These are phyloP conservation scores for Mycena alexandri DNA, from an alignment of 768 basidiomycete species.

Conservation along the genomic window DNA sequence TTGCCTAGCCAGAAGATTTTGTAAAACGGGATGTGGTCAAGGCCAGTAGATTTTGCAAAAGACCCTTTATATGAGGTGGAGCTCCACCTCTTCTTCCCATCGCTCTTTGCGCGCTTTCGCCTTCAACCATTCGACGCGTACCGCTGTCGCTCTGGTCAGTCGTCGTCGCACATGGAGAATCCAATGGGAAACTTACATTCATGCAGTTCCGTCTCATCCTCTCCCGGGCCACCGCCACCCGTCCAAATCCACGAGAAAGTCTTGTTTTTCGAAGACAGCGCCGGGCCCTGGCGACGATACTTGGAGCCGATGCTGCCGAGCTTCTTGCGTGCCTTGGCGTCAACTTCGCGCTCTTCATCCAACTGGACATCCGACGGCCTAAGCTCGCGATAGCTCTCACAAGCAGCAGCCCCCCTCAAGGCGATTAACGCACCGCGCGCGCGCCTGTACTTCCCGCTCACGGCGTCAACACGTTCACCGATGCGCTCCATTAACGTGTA, in stretches of 20 bases:
- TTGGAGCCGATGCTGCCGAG: constrained; percentile 1
- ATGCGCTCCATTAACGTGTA: constrained; percentile 10
- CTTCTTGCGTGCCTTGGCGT: constrained; percentile 2
- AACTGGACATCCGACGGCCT: neutral
- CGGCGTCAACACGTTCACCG: constrained; percentile 10
- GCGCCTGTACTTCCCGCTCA: no score
- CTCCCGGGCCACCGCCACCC: constrained; percentile 10
- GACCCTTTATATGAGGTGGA: no score
- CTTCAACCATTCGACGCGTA: neutral
- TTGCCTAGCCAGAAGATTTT: no score
- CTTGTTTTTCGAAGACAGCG: constrained; percentile 7
- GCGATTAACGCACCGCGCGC: constrained; percentile 6
- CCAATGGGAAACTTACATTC: constrained; percentile 15
- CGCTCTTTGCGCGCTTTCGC: neutral
- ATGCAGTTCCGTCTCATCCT: constrained; percentile 14
- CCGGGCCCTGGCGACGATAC: neutral
- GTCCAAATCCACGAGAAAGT: constrained; percentile 33
- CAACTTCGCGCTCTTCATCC: constrained; percentile 4
- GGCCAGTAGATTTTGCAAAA: no score
- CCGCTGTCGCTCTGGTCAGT: no score
- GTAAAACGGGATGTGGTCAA: no score
- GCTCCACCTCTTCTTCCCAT: neutral
- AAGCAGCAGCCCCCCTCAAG: constrained; percentile 12
- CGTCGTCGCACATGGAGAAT: no score
- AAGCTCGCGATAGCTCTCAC: constrained; percentile 1